Evolutionary conservation across 176 grass and related monocot genomes (phyloP).

Genomic region (Avena atlantica): DNA sequence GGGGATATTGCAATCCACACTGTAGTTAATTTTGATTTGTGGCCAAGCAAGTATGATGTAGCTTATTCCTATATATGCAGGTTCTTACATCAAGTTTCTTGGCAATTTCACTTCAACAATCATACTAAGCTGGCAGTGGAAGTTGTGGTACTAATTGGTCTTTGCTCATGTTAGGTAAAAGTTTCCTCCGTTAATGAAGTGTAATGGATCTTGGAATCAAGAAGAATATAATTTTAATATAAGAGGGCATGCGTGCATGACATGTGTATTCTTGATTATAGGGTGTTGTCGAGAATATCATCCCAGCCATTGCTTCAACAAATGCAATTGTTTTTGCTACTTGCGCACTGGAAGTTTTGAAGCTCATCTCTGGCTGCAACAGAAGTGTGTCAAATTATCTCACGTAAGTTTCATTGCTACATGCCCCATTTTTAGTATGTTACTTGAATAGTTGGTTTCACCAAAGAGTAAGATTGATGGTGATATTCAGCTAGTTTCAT

Average conservation of each 20-base stretch:
- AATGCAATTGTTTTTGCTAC: constrained; percentile 96
- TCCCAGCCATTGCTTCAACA: constrained; percentile 80
- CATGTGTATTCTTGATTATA: not conserved
- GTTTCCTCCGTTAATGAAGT: not conserved
- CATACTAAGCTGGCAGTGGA: constrained; percentile 82
- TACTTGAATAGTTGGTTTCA: too few species aligned
- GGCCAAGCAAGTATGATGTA: not conserved
- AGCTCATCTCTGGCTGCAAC: constrained; percentile 96
- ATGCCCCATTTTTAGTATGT: not conserved
- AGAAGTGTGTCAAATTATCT: constrained; percentile 98
- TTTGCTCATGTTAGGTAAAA: constrained; percentile 62
- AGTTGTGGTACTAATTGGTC: constrained; percentile 65
- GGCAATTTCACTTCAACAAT: constrained; percentile 73
- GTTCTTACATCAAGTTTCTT: constrained; percentile 75
- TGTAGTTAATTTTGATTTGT: too few species aligned
- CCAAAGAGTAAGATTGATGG: too few species aligned
- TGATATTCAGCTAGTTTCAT: too few species aligned
- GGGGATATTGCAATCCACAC: too few species aligned
- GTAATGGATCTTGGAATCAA: not conserved
- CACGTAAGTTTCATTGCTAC: constrained; percentile 60
- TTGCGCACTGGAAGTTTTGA: constrained; percentile 91
- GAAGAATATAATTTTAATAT: not conserved
- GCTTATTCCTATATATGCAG: constrained; percentile 41
- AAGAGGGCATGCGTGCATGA: constrained; percentile 27
- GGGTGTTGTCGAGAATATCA: constrained; percentile 59